Conservation (phyloP, 2,329 filamentous ascomycete genomes). For the Claviceps sp. region DNA sequence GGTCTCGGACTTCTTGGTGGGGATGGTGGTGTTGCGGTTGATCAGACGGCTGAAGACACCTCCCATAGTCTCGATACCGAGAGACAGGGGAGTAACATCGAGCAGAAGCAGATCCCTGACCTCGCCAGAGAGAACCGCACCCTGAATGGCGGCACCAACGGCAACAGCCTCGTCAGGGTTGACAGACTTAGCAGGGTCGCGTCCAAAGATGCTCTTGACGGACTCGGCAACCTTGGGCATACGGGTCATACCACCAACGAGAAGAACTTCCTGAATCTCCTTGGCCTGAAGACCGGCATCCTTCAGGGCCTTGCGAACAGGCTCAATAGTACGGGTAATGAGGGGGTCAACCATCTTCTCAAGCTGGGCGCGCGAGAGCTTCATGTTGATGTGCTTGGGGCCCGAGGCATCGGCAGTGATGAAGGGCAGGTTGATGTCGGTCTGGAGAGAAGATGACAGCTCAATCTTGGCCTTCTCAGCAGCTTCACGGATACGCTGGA, state of each 20-base stretch:
- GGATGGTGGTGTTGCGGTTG: constrained; percentile 98
- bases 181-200: constrained; percentile 93
- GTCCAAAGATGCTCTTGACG: constrained; percentile 92
- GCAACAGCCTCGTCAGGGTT: constrained; percentile 98
- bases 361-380: constrained; percentile 84
- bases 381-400: constrained; percentile 96
- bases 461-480: constrained; percentile 99
- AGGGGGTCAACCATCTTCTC: constrained; percentile 87
- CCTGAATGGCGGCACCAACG: constrained; percentile 93
- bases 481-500: constrained; percentile 96
- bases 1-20: constrained; percentile 97
- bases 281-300: constrained; percentile 82
- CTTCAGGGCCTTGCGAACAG: constrained; percentile 93
- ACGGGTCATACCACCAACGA: constrained; percentile 97
- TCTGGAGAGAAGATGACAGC: constrained; percentile 86
- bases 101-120: constrained; percentile 92
- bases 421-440: constrained; percentile 97
- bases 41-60: constrained; percentile 97
- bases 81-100: constrained; percentile 88
- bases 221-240: constrained; percentile 98
- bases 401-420: constrained; percentile 92
- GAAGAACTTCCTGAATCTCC: constrained; percentile 94
- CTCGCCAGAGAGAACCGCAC: constrained; percentile 90
- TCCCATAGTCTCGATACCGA: constrained; percentile 96
- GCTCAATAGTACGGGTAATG: constrained; percentile 75